Percentiles rank a stretch among this genome's conserved stretches.
These are phyloP conservation scores for Berberis thunbergii DNA, from an alignment of 164 flowering plant species.

Conservation along the genomic window DNA sequence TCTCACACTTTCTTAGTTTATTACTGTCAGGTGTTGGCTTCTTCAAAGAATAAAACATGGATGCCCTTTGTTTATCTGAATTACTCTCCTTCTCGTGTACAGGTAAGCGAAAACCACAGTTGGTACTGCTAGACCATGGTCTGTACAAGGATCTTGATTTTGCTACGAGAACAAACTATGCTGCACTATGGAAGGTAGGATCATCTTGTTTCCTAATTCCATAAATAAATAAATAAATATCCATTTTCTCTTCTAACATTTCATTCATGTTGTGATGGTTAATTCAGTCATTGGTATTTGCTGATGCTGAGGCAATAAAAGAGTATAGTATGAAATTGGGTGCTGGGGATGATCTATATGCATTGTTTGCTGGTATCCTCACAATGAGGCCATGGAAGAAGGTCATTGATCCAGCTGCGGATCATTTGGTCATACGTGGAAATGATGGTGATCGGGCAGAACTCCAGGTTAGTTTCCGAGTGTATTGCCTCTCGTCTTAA, in stretches of 20 bases:
- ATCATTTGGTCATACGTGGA: constrained; percentile 80
- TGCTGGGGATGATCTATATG: constrained; percentile 94
- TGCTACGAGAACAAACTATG: constrained; percentile 68
- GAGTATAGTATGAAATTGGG: constrained; percentile 85
- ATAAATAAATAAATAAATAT: neutral
- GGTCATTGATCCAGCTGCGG: constrained; percentile 73
- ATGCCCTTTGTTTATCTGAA: neutral
- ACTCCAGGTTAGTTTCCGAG: constrained; percentile 53
- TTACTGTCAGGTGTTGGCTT: too few species aligned
- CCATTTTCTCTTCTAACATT: neutral
- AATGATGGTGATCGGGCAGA: constrained; percentile 67
- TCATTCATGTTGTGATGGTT: constrained; percentile 6
- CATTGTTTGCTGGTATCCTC: constrained; percentile 84
- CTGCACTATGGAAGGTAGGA: constrained; percentile 87
- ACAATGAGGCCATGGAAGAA: constrained; percentile 96
- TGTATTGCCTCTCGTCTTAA: neutral
- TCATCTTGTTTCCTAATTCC: neutral
- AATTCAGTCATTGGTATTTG: constrained; percentile 65
- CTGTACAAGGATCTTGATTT: constrained; percentile 82
- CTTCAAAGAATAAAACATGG: too few species aligned
- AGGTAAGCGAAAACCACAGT: constrained; percentile 81
- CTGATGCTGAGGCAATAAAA: constrained; percentile 83
- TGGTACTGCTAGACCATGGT: constrained; percentile 90
- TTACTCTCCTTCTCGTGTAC: constrained; percentile 4
- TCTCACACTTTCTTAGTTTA: too few species aligned